Conservation (phyloP, 2,329 filamentous ascomycete genomes). For the Hypoxylon sp. region DNA sequence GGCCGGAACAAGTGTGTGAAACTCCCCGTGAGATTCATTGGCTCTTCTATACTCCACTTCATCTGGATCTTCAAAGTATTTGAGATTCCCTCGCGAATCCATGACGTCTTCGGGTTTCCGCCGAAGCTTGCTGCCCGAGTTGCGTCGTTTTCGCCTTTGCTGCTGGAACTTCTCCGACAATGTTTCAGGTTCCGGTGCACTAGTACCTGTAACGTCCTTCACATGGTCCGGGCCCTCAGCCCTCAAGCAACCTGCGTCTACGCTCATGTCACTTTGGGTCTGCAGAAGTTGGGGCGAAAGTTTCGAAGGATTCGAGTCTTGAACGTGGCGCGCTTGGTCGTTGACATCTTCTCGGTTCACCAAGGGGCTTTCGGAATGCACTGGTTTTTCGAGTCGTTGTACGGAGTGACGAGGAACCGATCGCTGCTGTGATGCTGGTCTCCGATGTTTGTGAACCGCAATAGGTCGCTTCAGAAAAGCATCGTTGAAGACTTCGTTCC, state of each 20-base stretch:
- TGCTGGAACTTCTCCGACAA: conserved; percentile 54
- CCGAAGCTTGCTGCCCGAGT: conserved; percentile 86
- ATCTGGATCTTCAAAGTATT: conserved; percentile 90
- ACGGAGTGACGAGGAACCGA: conserved; percentile 65
- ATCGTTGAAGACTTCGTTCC: conserved; percentile 91
- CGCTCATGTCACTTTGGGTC: conserved; percentile 49
- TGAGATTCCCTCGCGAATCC: conserved; percentile 76
- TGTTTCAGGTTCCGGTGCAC: conserved; percentile 69
- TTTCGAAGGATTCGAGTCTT: conserved; percentile 39
- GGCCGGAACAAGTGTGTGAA: conserved; percentile 23
- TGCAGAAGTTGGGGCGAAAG: conserved; percentile 39
- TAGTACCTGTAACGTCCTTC: conserved; percentile 69
- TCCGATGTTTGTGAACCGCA: conserved; percentile 78
- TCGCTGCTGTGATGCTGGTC: conserved; percentile 68
- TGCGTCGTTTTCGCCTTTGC: conserved; percentile 71
- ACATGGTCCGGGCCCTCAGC: conserved; percentile 52
- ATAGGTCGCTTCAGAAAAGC: conserved; percentile 88
- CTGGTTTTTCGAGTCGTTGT: conserved; percentile 53
- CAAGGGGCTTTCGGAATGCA: conserved; percentile 52
- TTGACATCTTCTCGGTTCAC: conserved; percentile 23
- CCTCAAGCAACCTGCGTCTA: conserved; percentile 40
- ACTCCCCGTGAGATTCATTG: conserved; percentile 58
- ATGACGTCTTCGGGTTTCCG: conserved; percentile 76
- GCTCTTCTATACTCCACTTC: conserved; percentile 82
- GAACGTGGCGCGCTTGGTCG: conserved; percentile 3